Conservation (phyloP, 768 basidiomycete species). For the Lactifluus volemus region DNA sequence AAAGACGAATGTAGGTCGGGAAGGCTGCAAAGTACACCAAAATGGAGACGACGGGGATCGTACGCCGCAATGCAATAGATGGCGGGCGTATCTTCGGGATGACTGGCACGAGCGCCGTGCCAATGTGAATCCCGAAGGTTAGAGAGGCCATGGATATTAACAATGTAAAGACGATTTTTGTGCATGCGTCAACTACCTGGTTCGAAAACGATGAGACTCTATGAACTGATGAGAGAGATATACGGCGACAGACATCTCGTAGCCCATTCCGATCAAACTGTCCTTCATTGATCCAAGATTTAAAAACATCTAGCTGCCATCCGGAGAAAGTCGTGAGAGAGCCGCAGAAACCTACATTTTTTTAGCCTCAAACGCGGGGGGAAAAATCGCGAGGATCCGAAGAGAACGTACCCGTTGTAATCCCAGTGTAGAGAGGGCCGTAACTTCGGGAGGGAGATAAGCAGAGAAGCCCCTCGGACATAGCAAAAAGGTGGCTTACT, state of each 20-base stretch:
- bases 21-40: slow-evolving; percentile 68
- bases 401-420: slow-evolving; percentile 63
- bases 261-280: slow-evolving; percentile 53
- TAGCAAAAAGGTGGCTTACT: slow-evolving; percentile 42
- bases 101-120: slow-evolving; percentile 33
- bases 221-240: neutral
- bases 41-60: slow-evolving; percentile 46
- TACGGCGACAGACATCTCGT: slow-evolving; percentile 47
- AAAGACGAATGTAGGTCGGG: slow-evolving; percentile 69
- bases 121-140: slow-evolving; percentile 61
- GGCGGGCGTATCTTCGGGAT: slow-evolving; percentile 38
- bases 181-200: slow-evolving; percentile 83
- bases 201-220: slow-evolving; percentile 9
- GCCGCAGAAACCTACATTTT: slow-evolving; percentile 76
- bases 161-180: slow-evolving; percentile 72
- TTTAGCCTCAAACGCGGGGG: neutral
- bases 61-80: slow-evolving; percentile 36
- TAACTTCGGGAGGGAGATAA: slow-evolving; percentile 45
- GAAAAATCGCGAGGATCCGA: neutral
- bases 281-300: slow-evolving; percentile 70
- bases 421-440: slow-evolving; percentile 77
- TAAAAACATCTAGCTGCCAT: slow-evolving; percentile 87
- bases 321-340: slow-evolving; percentile 94
- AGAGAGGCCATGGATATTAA: slow-evolving; percentile 70
- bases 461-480: slow-evolving; percentile 1